Evolutionary conservation across 352 stramenopile species (phyloP).

Genomic region (Globisporangium sylvaticum): DNA sequence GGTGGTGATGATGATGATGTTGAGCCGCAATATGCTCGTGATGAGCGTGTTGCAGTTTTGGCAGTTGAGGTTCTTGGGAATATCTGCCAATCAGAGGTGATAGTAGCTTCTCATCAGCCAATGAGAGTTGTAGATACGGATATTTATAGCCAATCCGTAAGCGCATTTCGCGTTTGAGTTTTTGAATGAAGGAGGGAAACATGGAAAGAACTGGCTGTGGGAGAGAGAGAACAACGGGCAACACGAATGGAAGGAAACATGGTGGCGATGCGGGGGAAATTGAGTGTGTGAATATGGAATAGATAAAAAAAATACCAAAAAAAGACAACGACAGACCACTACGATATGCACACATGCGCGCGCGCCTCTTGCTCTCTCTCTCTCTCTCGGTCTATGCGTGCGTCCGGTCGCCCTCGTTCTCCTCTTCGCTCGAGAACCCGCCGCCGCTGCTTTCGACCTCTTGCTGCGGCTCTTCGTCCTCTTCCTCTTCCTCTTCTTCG

Average conservation of each 20-base stretch:
- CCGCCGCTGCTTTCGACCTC: slow-evolving; percentile 3
- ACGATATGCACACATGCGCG: slow-evolving; percentile 5
- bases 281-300: slow-evolving; percentile 3
- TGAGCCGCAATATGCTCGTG: too few species aligned
- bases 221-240: not conserved
- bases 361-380: not conserved
- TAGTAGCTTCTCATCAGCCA: not conserved
- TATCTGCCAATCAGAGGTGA: not conserved
- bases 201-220: not conserved
- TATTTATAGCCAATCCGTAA: not conserved
- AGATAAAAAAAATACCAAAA: slow-evolving; percentile 8
- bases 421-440: slow-evolving; percentile 17
- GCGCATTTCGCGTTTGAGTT: not conserved
- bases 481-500: slow-evolving; percentile 27
- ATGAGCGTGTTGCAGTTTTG: not conserved
- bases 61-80: not conserved
- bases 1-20: too few species aligned
- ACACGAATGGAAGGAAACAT: not conserved
- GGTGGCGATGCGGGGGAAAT: not conserved
- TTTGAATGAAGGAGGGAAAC: not conserved
- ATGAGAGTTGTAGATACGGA: not conserved
- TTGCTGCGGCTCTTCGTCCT: not conserved
- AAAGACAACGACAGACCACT: slow-evolving; percentile 10
- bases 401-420: slow-evolving; percentile 4
- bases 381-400: slow-evolving; percentile 2